Conservation (phyloP, 164 flowering plant species). For the Aristolochia contorta region DNA sequence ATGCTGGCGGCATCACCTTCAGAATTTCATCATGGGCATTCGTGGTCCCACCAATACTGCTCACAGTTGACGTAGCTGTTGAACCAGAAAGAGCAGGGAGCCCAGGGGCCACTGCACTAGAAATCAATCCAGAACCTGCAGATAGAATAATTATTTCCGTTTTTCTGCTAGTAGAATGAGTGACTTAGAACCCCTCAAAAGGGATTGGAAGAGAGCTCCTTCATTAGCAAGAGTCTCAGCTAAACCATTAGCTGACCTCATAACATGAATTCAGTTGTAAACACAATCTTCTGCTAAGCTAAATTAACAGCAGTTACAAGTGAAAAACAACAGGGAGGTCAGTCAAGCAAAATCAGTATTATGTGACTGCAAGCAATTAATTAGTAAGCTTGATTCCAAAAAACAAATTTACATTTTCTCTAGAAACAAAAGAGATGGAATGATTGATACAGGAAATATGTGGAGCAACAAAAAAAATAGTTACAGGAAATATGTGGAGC, state of each 20-base stretch:
- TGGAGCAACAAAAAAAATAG: neutral
- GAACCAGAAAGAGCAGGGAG: conserved; percentile 34
- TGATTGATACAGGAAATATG: neutral
- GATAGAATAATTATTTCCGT: neutral
- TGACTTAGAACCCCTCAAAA: neutral
- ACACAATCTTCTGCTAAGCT: too few relatives aligned
- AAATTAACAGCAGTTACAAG: too few relatives aligned
- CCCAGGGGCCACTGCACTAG: conserved; percentile 30
- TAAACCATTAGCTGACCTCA: too few relatives aligned
- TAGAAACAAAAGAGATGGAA: neutral
- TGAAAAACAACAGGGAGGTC: too few relatives aligned
- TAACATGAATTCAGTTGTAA: too few relatives aligned
- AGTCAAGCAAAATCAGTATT: too few relatives aligned
- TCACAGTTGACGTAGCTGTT: conserved; percentile 17
- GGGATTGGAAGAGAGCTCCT: too few relatives aligned
- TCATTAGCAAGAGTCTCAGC: too few relatives aligned
- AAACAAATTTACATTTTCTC: too few relatives aligned
- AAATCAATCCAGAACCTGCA: conserved; percentile 27
- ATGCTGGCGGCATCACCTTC: conserved; percentile 66
- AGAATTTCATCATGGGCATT: conserved; percentile 42
- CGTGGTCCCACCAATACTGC: conserved; percentile 29
- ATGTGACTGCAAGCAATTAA: too few relatives aligned
- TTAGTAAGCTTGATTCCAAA: too few relatives aligned
- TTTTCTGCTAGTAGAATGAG: neutral
- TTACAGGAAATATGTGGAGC: neutral